Percentiles rank a stretch among this genome's conserved stretches.
These are phyloP conservation scores for Trametes cinnabarina DNA, from an alignment of 768 basidiomycete species.

Conservation along the genomic window DNA sequence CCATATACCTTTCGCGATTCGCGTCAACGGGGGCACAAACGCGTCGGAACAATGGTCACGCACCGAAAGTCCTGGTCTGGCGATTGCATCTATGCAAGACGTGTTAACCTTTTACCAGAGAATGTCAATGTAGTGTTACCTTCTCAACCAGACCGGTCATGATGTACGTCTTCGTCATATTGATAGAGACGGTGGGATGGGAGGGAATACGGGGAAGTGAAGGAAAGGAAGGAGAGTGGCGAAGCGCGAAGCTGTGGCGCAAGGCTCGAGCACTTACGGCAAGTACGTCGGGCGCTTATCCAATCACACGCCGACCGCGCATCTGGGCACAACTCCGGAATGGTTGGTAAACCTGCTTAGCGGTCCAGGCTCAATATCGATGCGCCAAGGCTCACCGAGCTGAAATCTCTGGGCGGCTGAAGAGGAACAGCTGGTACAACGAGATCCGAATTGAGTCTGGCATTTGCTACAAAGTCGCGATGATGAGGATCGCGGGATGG, in stretches of 20 bases:
- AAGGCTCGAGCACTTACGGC: constrained; percentile 1
- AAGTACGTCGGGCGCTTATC: constrained; percentile 1
- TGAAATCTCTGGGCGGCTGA: too few species aligned
- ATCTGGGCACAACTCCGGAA: background rate
- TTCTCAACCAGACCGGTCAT: constrained; percentile 87
- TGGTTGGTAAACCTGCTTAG: background rate
- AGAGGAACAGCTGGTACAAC: too few species aligned
- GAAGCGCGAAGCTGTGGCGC: constrained; percentile 19
- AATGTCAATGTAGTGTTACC: constrained; percentile 36
- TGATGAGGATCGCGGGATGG: background rate
- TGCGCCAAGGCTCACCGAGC: constrained; percentile 6
- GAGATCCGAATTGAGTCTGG: too few species aligned
- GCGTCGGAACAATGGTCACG: constrained; percentile 22
- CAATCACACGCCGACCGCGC: constrained; percentile 1
- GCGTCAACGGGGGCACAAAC: constrained; percentile 16
- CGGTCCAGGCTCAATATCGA: too few species aligned
- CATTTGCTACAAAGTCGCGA: too few species aligned
- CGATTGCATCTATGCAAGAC: constrained; percentile 70
- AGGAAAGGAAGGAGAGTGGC: constrained; percentile 8
- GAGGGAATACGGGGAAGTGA: background rate
- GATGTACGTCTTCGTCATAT: constrained; percentile 81
- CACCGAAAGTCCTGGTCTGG: constrained; percentile 90
- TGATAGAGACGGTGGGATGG: constrained; percentile 7
- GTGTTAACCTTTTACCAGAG: background rate
- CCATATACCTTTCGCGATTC: constrained; percentile 78